A percentile compares a stretch with the other conserved stretches of the same genome.
phyloP scores from a whole-genome alignment of 1,284 basidiomycete species.

The Ustilago lituana region DNA sequence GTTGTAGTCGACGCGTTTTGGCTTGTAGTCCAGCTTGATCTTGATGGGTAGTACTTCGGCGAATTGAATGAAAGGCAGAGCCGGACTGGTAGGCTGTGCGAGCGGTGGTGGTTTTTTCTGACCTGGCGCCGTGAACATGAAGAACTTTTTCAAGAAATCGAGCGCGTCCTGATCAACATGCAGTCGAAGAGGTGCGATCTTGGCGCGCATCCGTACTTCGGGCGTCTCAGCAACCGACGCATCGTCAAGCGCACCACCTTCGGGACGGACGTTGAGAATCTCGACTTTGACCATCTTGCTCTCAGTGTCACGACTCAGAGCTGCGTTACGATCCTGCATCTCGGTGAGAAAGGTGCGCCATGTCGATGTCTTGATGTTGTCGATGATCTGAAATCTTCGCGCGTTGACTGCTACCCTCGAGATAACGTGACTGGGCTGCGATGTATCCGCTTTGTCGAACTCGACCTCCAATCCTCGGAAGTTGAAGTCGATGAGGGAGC shows the following conservation, averaged over 20 bases:
- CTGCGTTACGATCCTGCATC: conserved; percentile 39
- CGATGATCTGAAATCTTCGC: conserved; percentile 83
- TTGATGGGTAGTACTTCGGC: conserved; percentile 85
- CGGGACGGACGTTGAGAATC: conserved; percentile 68
- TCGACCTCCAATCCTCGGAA: conserved; percentile 74
- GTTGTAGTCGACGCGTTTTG: conserved; percentile 91
- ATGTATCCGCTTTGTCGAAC: conserved; percentile 53
- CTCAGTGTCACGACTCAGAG: conserved; percentile 79
- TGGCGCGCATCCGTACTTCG: conserved; percentile 78
- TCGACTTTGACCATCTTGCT: conserved; percentile 93
- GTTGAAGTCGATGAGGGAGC: conserved; percentile 84
- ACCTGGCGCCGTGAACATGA: conserved; percentile 77
- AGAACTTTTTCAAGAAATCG: conserved; percentile 96
- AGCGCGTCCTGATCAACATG: conserved; percentile 98
- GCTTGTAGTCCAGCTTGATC: conserved; percentile 97
- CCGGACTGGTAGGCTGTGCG: conserved; percentile 2
- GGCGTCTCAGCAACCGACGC: background rate
- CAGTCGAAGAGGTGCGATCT: conserved; percentile 76
- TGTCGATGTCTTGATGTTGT: conserved; percentile 97
- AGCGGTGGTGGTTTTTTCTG: conserved; percentile 36
- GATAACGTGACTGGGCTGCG: conserved; percentile 30
- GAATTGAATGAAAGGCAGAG: conserved; percentile 70
- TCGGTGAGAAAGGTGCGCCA: conserved; percentile 94
- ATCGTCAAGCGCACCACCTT: conserved; percentile 67
- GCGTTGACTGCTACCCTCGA: conserved; percentile 49